Evolutionary conservation across 768 basidiomycete species (phyloP).

Genomic region (Calocera cornea): DNA sequence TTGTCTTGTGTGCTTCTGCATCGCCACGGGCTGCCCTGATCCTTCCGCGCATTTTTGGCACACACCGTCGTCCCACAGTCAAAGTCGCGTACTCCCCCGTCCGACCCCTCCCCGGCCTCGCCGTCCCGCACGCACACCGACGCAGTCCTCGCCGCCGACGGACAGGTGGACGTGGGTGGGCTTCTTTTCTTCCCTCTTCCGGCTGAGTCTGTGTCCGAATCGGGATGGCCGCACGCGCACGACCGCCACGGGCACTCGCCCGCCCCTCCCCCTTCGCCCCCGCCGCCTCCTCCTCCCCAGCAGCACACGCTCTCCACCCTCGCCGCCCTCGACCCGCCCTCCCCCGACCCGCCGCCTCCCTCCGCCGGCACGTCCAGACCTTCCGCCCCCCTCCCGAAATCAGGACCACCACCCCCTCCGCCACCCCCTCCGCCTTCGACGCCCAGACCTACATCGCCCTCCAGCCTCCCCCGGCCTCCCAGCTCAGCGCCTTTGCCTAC

Average conservation of each 20-base stretch:
- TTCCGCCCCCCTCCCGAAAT: not conserved
- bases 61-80: not conserved
- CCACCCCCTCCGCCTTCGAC: not conserved
- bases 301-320: not conserved
- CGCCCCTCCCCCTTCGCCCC: not conserved
- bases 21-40: not conserved
- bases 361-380: not conserved
- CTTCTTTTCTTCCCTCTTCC: not conserved
- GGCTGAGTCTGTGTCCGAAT: not conserved
- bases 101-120: too few species aligned
- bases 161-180: not conserved
- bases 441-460: conserved; percentile 21
- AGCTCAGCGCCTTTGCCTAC: conserved; percentile 62
- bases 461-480: conserved; percentile 57
- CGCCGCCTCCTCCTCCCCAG: not conserved
- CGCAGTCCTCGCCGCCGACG: not conserved
- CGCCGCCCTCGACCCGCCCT: not conserved
- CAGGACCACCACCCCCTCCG: not conserved
- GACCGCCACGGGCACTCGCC: not conserved
- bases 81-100: not conserved
- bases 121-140: too few species aligned
- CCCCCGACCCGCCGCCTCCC: not conserved
- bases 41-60: not conserved
- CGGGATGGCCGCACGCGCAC: not conserved
- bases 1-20: not conserved